Base-by-base conservation (phyloP, 2,329 filamentous ascomycete species). In the Chaetomium strumarium region DNA sequence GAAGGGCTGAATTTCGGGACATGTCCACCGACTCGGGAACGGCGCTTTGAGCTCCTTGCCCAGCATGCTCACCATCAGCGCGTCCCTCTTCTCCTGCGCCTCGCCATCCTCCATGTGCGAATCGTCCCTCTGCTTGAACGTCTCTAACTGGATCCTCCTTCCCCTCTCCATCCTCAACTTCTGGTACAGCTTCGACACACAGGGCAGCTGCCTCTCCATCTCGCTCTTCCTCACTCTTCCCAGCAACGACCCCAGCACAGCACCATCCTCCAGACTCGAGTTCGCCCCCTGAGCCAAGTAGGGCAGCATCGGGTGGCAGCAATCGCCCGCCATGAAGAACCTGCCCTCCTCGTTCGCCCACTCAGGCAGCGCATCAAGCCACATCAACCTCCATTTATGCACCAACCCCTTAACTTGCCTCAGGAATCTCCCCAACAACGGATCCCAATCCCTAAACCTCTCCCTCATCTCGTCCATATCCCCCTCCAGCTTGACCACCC, bases 371-470 rank as follows among this genome's bases (percentile, higher is more conserved):
- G 80, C 75, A 2, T 60, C 56, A 12, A 62, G 49, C 60, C 60
- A 62, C 79, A 86, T 83, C 33, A 88, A 65, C 62, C 81, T 84
- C 85, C 85, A 88, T 65, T 87, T 88, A 37, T 82, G 77, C 0
- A 86, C 81, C 24, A 17, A 30, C 1, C 67, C 73, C 36, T 78
- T 74, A 0, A 86, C 81, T 40, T 75, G 72, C 3, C 68, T 66
- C 12, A 75, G 56, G 43, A 75, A 71, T 48, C 66, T 64, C 1
- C 56, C 63, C 24, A 78, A 49, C 43, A 83, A 73, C 1, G 83
- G 83, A 67, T 88, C 84, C 85, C 85, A 88, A 0, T 71, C 73
- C 6, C 70, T 66, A 61, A 88, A 86, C 2, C 83, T 63, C 4
- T 68, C 68, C 46, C 70, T 72, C 80, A 86, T 83, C 66, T 87